Conservation (phyloP, 164 flowering plant species). For the Protea cynaroides region DNA sequence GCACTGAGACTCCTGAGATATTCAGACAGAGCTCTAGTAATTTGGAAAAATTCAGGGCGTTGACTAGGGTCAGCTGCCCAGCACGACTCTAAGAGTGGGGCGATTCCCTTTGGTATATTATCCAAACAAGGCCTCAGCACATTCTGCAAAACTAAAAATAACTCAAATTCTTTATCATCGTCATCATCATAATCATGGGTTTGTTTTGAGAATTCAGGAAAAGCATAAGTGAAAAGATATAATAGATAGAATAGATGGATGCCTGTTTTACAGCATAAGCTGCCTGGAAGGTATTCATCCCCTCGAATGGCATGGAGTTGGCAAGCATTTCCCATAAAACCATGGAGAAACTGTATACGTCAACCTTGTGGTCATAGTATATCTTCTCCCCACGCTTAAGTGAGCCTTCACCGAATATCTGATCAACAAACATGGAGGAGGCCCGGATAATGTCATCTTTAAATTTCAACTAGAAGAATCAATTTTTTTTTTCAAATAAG, state of each 20-base stretch:
- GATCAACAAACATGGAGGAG: constrained; percentile 12
- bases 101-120: constrained; percentile 39
- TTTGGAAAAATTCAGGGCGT: constrained; percentile 56
- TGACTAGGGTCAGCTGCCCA: constrained; percentile 57
- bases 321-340: constrained; percentile 68
- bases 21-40: constrained; percentile 21
- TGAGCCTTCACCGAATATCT: constrained; percentile 48
- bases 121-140: constrained; percentile 44
- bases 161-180: not conserved
- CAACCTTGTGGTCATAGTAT: constrained; percentile 62
- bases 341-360: constrained; percentile 63
- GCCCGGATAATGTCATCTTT: constrained; percentile 2
- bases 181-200: not conserved
- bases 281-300: constrained; percentile 34
- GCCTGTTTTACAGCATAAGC: constrained; percentile 57
- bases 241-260: not conserved
- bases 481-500: too few relatives aligned
- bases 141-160: constrained; percentile 30
- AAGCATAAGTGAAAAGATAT: not conserved
- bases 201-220: not conserved
- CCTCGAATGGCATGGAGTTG: constrained; percentile 53
- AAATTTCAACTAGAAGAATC: constrained; percentile 3
- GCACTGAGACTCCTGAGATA: constrained; percentile 15
- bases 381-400: constrained; percentile 40
- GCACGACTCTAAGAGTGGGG: constrained; percentile 44